phyloP scores from a whole-genome alignment of 768 basidiomycete species.

The Rhodotorula sphaerocarpa region DNA sequence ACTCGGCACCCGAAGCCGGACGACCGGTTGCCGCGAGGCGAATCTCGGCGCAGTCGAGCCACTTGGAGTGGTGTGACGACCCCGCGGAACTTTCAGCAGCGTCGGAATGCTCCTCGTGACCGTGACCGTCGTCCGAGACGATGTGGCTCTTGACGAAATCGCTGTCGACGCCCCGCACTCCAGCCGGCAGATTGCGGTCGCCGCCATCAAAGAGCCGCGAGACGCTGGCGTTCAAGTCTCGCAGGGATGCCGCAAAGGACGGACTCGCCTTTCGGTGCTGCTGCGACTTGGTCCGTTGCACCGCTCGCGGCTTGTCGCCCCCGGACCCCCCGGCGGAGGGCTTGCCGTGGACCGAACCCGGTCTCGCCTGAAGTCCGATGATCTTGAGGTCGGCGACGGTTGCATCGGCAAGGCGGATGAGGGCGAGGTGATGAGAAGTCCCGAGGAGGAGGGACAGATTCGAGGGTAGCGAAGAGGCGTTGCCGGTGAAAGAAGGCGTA shows the following conservation, averaged over 20 bases:
- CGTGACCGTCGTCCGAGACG: not conserved
- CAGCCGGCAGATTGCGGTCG: not conserved
- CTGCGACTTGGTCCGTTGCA: not conserved
- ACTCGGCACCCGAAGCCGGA: too few relatives aligned
- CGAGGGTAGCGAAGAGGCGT: not conserved
- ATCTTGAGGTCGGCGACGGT: slow-evolving; percentile 12
- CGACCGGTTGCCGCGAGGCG: not conserved
- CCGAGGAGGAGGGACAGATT: slow-evolving; percentile 25
- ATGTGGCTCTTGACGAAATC: not conserved
- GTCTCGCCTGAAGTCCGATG: not conserved
- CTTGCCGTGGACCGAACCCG: not conserved
- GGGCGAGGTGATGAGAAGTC: not conserved
- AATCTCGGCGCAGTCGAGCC: slow-evolving; percentile 9
- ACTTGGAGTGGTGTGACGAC: not conserved
- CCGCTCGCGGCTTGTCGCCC: too few relatives aligned
- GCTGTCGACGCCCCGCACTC: not conserved
- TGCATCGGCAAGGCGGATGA: slow-evolving; percentile 15
- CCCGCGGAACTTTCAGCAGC: not conserved
- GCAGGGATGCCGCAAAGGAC: not conserved
- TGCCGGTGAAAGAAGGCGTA: not conserved
- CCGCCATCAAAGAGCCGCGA: slow-evolving; percentile 3
- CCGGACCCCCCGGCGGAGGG: too few relatives aligned
- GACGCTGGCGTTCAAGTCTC: not conserved
- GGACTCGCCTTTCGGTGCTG: not conserved
- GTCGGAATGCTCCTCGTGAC: too few relatives aligned